These are phyloP conservation scores for Epichloe sibirici DNA, from an alignment of 2,329 filamentous ascomycete species.

Conservation along the genomic window DNA sequence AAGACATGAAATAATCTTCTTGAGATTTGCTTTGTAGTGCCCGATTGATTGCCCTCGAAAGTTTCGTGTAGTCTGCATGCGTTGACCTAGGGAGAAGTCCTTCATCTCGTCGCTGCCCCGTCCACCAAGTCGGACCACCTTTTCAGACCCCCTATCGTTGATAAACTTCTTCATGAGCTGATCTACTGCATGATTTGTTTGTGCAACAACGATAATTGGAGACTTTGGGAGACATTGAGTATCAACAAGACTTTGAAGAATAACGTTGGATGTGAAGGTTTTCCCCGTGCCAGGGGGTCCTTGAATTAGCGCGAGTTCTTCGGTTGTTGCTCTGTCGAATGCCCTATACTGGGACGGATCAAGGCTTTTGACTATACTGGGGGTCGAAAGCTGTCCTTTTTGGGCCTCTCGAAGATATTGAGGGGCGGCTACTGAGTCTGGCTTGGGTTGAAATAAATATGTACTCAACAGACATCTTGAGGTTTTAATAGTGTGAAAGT, in stretches of 20 bases:
- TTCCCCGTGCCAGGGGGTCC: conserved; percentile 69
- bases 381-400: neutral
- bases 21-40: conserved; percentile 3
- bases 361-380: conserved; percentile 28
- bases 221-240: conserved; percentile 25
- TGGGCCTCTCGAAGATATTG: conserved; percentile 15
- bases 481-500: neutral
- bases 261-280: conserved; percentile 67
- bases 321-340: conserved; percentile 57
- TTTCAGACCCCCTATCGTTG: conserved; percentile 30
- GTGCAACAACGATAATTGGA: conserved; percentile 68
- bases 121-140: conserved; percentile 49
- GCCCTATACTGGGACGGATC: conserved; percentile 62
- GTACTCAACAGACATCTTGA: conserved; percentile 46
- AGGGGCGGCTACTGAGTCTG: conserved; percentile 13
- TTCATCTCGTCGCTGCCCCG: conserved; percentile 55
- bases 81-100: conserved; percentile 42
- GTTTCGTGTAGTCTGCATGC: conserved; percentile 17
- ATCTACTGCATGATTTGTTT: conserved; percentile 85
- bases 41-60: conserved; percentile 7
- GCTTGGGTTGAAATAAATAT: conserved; percentile 42
- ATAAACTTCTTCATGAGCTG: conserved; percentile 59
- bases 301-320: conserved; percentile 64
- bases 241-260: conserved; percentile 37
- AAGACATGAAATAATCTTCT: conserved; percentile 5